Conservation (phyloP, 441 rosid species). For the Pelargonium cotyledonis region DNA sequence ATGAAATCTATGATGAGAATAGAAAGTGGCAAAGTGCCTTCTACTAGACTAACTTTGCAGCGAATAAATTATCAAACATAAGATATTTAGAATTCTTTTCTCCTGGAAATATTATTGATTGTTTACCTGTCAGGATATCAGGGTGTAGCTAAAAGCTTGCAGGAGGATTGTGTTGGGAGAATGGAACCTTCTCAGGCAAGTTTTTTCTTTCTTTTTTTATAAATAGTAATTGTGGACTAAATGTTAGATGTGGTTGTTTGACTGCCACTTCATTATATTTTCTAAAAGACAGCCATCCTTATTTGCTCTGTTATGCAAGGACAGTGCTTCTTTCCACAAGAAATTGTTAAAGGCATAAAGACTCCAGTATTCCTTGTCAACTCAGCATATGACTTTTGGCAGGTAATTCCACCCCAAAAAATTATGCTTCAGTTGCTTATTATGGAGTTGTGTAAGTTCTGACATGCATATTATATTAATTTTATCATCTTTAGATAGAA, state of each 20-base stretch:
- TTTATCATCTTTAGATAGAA: slow-evolving; percentile 47
- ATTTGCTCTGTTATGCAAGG: slow-evolving; percentile 22
- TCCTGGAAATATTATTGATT: slow-evolving; percentile 3
- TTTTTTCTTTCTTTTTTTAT: slow-evolving; percentile 13
- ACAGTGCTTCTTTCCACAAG: slow-evolving; percentile 77
- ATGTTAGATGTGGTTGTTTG: slow-evolving; percentile 7
- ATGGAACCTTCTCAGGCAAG: slow-evolving; percentile 51
- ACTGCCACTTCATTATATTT: slow-evolving; percentile 14
- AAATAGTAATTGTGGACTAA: slow-evolving; percentile 5
- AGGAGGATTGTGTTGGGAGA: slow-evolving; percentile 45
- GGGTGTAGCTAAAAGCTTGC: slow-evolving; percentile 66
- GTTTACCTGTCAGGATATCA: slow-evolving; percentile 26
- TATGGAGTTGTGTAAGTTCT: neutral
- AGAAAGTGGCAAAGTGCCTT: no score
- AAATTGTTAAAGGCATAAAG: slow-evolving; percentile 43
- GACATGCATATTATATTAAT: slow-evolving; percentile 11
- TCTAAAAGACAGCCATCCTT: slow-evolving; percentile 1
- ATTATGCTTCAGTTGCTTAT: neutral
- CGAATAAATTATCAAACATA: neutral
- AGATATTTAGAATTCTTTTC: neutral
- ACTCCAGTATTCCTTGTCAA: slow-evolving; percentile 73
- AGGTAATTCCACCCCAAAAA: slow-evolving; percentile 40
- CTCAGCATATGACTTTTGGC: slow-evolving; percentile 92
- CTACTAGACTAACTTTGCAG: no score
- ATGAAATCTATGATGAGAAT: no score